These are phyloP conservation scores for Trichoderma breve DNA, from an alignment of 2,329 filamentous ascomycete genomes.

Conservation along the genomic window DNA sequence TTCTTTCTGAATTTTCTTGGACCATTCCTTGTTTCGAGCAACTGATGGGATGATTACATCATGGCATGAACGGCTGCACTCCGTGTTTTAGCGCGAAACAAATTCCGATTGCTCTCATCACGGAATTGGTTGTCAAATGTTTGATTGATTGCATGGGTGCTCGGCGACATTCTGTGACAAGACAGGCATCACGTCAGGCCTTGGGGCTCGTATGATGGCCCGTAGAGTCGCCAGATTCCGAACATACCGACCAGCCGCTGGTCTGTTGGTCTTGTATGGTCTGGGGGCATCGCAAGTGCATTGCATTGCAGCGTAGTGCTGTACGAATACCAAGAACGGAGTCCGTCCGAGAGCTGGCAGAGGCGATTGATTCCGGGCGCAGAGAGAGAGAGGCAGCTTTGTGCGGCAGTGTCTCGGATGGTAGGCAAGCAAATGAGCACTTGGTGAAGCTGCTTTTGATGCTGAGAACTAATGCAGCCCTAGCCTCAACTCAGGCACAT, in stretches of 20 bases:
- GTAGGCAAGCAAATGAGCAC: not conserved
- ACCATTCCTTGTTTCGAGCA: not conserved
- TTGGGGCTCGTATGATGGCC: not conserved
- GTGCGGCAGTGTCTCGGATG: not conserved
- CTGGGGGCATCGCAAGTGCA: not conserved
- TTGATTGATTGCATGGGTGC: not conserved
- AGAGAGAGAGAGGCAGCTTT: not conserved
- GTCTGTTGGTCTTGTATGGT: not conserved
- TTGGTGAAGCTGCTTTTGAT: not conserved
- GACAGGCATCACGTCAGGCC: not conserved
- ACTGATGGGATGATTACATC: slow-evolving; percentile 5
- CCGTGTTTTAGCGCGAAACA: not conserved
- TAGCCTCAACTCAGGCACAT: not conserved
- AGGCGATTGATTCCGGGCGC: not conserved
- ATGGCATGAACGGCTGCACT: not conserved
- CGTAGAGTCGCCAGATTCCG: not conserved
- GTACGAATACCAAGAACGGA: not conserved
- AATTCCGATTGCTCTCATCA: not conserved
- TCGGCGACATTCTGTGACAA: not conserved
- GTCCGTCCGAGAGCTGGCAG: not conserved
- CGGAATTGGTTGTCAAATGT: not conserved
- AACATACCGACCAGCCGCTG: not conserved
- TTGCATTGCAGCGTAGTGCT: not conserved
- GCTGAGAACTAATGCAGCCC: not conserved
- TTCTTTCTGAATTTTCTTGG: no score